Evolutionary conservation across 768 basidiomycete species (phyloP).

Genomic region (Mycena olivaceomarginata): DNA sequence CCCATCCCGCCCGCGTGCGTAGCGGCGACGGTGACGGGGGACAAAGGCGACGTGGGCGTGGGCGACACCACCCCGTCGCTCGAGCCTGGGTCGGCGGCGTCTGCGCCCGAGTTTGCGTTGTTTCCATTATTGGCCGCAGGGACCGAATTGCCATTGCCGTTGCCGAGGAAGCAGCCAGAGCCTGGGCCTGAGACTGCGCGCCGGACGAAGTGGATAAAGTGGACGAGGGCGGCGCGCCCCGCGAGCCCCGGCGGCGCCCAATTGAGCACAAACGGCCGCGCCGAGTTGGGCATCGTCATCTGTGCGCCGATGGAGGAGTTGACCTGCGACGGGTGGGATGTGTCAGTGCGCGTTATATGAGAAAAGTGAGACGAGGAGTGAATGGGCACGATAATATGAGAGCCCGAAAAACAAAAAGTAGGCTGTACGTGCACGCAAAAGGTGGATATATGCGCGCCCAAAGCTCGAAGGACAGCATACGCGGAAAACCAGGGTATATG

Average conservation of each 20-base stretch:
- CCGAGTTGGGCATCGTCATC: slow-evolving; percentile 91
- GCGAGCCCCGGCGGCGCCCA: slow-evolving; percentile 76
- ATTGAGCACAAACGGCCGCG: slow-evolving; percentile 86
- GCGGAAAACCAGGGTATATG: too few relatives aligned
- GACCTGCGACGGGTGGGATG: slow-evolving; percentile 68
- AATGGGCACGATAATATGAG: background rate
- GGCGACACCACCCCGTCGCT: too few relatives aligned
- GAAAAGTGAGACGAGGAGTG: background rate
- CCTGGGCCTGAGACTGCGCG: too few relatives aligned
- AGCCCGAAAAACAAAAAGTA: background rate
- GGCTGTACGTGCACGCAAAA: background rate
- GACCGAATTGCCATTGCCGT: slow-evolving; percentile 13
- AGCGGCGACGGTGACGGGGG: too few relatives aligned
- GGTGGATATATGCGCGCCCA: slow-evolving; percentile 11
- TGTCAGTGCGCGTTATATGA: background rate
- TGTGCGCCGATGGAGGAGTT: slow-evolving; percentile 69
- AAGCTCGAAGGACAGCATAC: background rate
- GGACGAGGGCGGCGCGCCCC: too few relatives aligned
- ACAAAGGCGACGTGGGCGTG: too few relatives aligned
- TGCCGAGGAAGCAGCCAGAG: slow-evolving; percentile 50
- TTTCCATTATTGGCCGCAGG: background rate
- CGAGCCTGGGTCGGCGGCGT: too few relatives aligned
- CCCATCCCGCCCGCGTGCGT: too few relatives aligned
- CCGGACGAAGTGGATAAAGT: background rate
- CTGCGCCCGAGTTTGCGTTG: too few relatives aligned